Percentiles rank a stretch among this genome's conserved stretches.
Evolutionary conservation across 768 basidiomycete species (phyloP).

Genomic region (Boletus pseudopeckii): DNA sequence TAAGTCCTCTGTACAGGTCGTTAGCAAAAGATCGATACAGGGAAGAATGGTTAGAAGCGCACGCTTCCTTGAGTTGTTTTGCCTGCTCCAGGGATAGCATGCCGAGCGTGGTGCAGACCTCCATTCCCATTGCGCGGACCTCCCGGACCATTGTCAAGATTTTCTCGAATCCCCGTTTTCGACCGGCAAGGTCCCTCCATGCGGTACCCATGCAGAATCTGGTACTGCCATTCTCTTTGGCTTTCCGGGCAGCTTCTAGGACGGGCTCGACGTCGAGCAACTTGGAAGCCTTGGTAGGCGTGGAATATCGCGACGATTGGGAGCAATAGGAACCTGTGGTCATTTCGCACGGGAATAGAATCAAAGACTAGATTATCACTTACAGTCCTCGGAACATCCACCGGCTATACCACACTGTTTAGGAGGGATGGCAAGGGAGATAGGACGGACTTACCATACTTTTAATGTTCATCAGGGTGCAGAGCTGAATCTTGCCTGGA

Average conservation of each 20-base stretch:
- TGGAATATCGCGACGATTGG: conserved; percentile 91
- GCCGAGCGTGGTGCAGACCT: conserved; percentile 97
- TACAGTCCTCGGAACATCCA: conserved; percentile 94
- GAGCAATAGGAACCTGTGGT: conserved; percentile 90
- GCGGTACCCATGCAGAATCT: conserved; percentile 99
- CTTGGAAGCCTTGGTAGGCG: conserved; percentile 83
- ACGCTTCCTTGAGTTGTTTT: conserved; percentile 88
- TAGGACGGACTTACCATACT: conserved; percentile 50
- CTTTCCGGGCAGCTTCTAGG: conserved; percentile 85
- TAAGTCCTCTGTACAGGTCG: conserved; percentile 61
- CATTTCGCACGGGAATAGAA: neutral
- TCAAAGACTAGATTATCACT: conserved; percentile 25
- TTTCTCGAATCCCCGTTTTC: conserved; percentile 89
- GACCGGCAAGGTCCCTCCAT: conserved; percentile 91
- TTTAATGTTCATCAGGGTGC: conserved; percentile 98
- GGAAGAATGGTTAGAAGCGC: conserved; percentile 28
- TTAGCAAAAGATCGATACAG: neutral
- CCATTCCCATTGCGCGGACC: conserved; percentile 95
- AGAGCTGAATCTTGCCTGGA: conserved; percentile 88
- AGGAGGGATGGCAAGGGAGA: conserved; percentile 13
- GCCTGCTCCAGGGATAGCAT: conserved; percentile 97
- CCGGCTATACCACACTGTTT: conserved; percentile 55
- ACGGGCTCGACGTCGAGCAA: conserved; percentile 90
- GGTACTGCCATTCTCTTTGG: conserved; percentile 95
- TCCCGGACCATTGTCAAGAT: conserved; percentile 91